These are phyloP conservation scores for Helicostylum pulchrum DNA, from an alignment of 192 early-diverging fungal species.

Conservation along the genomic window DNA sequence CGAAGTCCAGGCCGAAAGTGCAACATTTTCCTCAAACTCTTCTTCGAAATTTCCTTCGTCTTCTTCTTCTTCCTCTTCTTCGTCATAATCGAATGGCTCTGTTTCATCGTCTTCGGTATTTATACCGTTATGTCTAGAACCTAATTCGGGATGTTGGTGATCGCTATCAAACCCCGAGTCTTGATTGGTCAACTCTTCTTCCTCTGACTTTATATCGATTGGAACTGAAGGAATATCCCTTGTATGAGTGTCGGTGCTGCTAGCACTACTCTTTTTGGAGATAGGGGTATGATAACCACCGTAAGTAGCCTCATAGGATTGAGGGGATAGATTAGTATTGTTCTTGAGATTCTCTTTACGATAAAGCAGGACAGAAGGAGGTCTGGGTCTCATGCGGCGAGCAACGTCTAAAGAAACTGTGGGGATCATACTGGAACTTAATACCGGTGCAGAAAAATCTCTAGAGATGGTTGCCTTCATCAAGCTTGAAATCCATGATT, in stretches of 20 bases:
- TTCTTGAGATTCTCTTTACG: slow-evolving; percentile 23
- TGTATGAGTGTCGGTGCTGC: too few species aligned
- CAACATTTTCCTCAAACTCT: not conserved
- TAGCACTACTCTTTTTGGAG: too few species aligned
- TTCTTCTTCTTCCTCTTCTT: slow-evolving; percentile 22
- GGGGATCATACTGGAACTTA: slow-evolving; percentile 52
- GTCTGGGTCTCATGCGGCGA: slow-evolving; percentile 47
- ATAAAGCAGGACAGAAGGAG: slow-evolving; percentile 37
- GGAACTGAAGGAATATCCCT: too few species aligned
- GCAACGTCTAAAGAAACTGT: slow-evolving; percentile 53
- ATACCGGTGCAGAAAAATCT: slow-evolving; percentile 49
- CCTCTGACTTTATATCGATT: too few species aligned
- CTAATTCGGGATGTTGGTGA: not conserved
- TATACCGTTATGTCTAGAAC: too few species aligned
- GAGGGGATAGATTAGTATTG: slow-evolving; percentile 2
- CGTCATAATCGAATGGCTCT: slow-evolving; percentile 13
- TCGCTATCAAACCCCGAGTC: slow-evolving; percentile 21
- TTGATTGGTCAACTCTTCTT: not conserved
- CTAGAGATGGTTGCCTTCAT: slow-evolving; percentile 63
- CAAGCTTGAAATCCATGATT: slow-evolving; percentile 55
- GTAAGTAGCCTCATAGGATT: slow-evolving; percentile 9
- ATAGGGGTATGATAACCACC: not conserved
- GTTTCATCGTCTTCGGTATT: not conserved
- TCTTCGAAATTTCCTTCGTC: not conserved
- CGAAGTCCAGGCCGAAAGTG: slow-evolving; percentile 19